Evolutionary conservation across 2,329 filamentous ascomycete species (phyloP).

Genomic region (Xylaria sp.): DNA sequence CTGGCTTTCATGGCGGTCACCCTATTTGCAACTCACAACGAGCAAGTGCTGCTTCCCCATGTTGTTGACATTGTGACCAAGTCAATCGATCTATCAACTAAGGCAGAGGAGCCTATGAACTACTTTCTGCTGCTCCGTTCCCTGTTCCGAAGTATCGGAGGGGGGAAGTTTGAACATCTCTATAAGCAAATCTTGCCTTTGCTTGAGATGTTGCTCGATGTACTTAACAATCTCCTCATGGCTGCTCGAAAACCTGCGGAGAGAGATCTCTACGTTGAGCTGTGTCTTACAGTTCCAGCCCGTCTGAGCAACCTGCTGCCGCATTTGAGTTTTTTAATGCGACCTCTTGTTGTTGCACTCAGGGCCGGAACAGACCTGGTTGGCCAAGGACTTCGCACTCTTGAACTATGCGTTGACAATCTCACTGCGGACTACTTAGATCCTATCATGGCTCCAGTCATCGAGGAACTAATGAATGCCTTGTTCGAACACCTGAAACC

Average conservation of each 20-base stretch:
- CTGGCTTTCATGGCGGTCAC: conserved; percentile 99
- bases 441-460: conserved; percentile 98
- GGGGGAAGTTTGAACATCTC: conserved; percentile 94
- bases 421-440: conserved; percentile 97
- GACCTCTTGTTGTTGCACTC: conserved; percentile 93
- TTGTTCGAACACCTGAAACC: conserved; percentile 95
- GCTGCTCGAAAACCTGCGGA: conserved; percentile 90
- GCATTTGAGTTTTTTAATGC: conserved; percentile 95
- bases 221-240: conserved; percentile 91
- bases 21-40: conserved; percentile 91
- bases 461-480: conserved; percentile 97
- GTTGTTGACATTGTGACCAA: conserved; percentile 97
- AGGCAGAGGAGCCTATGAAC: conserved; percentile 96
- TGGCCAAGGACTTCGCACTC: conserved; percentile 87
- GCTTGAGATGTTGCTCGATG: conserved; percentile 95
- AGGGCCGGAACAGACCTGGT: conserved; percentile 92
- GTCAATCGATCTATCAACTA: conserved; percentile 94
- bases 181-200: conserved; percentile 98
- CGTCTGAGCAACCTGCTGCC: conserved; percentile 92
- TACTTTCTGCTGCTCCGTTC: conserved; percentile 94
- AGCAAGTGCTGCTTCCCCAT: conserved; percentile 92
- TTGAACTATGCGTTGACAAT: conserved; percentile 98
- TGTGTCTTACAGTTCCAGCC: conserved; percentile 94
- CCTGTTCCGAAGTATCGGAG: conserved; percentile 94
- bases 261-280: conserved; percentile 93